Percentiles rank a stretch among this genome's conserved stretches.
Conservation (phyloP, 257 asterid species). For the Knoxia roxburghii region DNA sequence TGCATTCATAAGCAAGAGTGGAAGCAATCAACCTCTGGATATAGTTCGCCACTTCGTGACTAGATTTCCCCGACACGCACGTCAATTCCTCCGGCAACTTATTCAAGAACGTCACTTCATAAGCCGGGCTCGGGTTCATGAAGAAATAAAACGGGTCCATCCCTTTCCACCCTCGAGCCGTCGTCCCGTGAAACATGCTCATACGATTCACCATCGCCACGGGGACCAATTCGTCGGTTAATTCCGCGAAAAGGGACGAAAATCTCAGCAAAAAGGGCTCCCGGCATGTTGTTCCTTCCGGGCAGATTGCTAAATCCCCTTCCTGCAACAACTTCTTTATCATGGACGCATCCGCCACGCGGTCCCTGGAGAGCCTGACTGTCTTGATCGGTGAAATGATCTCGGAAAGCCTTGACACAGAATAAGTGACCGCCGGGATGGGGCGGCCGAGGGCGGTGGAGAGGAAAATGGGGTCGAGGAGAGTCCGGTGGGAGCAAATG, state of each 20-base stretch:
- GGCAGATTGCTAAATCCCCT: conserved; percentile 38
- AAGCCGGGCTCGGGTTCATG: conserved; percentile 36
- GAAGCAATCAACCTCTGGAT: conserved; percentile 35
- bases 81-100: conserved; percentile 30
- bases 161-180: conserved; percentile 40
- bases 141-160: conserved; percentile 34
- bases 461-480: conserved; percentile 57
- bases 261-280: conserved; percentile 37
- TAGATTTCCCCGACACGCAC: conserved; percentile 25
- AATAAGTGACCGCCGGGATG: conserved; percentile 64
- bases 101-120: conserved; percentile 32
- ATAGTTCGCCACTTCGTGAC: conserved; percentile 37
- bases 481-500: conserved; percentile 56
- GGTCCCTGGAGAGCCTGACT: conserved; percentile 49
- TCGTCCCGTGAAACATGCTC: conserved; percentile 43
- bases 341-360: conserved; percentile 29
- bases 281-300: conserved; percentile 37
- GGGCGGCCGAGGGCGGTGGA: conserved; percentile 62
- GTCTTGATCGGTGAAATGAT: conserved; percentile 57
- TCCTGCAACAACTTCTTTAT: conserved; percentile 24
- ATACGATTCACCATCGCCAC: conserved; percentile 35
- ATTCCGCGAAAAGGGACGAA: conserved; percentile 32
- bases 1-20: conserved; percentile 32
- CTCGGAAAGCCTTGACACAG: conserved; percentile 65
- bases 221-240: conserved; percentile 32